Conservation (phyloP, 2,329 filamentous ascomycete species). For the Sarocladium kiliense region DNA sequence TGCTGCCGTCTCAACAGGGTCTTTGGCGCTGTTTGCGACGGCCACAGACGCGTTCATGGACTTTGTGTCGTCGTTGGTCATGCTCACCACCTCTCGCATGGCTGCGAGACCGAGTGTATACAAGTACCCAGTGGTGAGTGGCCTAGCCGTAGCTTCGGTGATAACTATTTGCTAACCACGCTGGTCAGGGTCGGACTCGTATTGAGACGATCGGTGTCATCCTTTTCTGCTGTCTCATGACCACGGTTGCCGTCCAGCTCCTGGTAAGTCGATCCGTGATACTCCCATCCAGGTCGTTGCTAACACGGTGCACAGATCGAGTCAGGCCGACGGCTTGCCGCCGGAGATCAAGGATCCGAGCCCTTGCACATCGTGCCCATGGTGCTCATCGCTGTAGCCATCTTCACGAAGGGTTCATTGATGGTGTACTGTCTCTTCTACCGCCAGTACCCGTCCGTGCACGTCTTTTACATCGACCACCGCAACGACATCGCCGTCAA, state of each 20-base stretch:
- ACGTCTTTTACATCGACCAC: slow-evolving; percentile 53
- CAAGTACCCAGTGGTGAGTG: slow-evolving; percentile 51
- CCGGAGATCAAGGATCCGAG: slow-evolving; percentile 34
- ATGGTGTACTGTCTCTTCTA: slow-evolving; percentile 51
- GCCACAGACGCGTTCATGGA: slow-evolving; percentile 63
- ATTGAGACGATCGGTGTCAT: slow-evolving; percentile 62
- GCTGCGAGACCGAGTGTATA: slow-evolving; percentile 55
- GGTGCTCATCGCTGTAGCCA: slow-evolving; percentile 47
- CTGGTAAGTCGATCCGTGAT: slow-evolving; percentile 34
- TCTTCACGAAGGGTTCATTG: slow-evolving; percentile 46
- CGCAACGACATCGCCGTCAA: slow-evolving; percentile 54
- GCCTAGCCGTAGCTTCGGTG: neutral
- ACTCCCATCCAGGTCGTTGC: neutral
- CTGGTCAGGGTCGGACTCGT: slow-evolving; percentile 44
- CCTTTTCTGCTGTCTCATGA: slow-evolving; percentile 62
- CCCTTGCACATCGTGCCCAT: slow-evolving; percentile 49
- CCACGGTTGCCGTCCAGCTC: slow-evolving; percentile 58
- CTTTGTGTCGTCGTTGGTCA: slow-evolving; percentile 58
- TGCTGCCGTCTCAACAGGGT: slow-evolving; percentile 52
- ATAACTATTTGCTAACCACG: neutral
- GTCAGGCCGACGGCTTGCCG: slow-evolving; percentile 46
- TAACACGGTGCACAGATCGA: slow-evolving; percentile 35
- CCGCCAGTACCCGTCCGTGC: slow-evolving; percentile 48
- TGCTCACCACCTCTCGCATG: slow-evolving; percentile 55
- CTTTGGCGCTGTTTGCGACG: slow-evolving; percentile 60